Evolutionary conservation across 1,284 basidiomycete genomes (phyloP).

Genomic region (Meira nashicola): DNA sequence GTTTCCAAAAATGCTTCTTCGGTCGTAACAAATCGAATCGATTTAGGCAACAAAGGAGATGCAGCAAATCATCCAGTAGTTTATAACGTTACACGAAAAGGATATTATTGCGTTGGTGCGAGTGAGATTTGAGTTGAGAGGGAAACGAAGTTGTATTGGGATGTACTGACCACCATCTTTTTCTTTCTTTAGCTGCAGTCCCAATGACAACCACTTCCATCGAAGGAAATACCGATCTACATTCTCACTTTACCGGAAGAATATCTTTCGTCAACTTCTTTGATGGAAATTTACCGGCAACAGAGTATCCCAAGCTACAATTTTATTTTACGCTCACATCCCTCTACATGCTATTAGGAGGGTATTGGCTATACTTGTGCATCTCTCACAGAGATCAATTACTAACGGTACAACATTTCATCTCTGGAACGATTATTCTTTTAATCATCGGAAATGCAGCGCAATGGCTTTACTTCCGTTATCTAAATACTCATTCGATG

Average conservation of each 20-base stretch:
- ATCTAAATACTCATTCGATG: slow-evolving; percentile 41
- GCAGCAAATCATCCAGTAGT: slow-evolving; percentile 5
- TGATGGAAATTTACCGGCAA: slow-evolving; percentile 78
- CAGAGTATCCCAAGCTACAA: slow-evolving; percentile 98
- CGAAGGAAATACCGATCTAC: slow-evolving; percentile 55
- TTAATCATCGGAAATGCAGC: slow-evolving; percentile 90
- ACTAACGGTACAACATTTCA: slow-evolving; percentile 68
- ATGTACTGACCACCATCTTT: slow-evolving; percentile 2
- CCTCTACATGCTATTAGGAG: slow-evolving; percentile 67
- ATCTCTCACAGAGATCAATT: slow-evolving; percentile 72
- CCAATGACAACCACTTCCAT: slow-evolving; percentile 65
- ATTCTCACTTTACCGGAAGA: slow-evolving; percentile 74
- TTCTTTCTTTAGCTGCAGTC: slow-evolving; percentile 63
- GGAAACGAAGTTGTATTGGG: not conserved
- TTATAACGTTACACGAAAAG: slow-evolving; percentile 78
- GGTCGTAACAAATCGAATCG: slow-evolving; percentile 28
- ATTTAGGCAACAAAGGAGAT: slow-evolving; percentile 25
- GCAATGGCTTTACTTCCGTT: slow-evolving; percentile 42
- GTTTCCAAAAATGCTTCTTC: slow-evolving; percentile 26
- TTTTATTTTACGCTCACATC: slow-evolving; percentile 83
- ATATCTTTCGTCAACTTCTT: slow-evolving; percentile 86
- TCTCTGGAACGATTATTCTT: slow-evolving; percentile 83
- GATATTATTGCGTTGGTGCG: slow-evolving; percentile 90
- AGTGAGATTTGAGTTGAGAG: slow-evolving; percentile 22
- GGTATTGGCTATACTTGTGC: slow-evolving; percentile 78